Base-by-base conservation (phyloP, 2,329 filamentous ascomycete species). In the Phaeosphaeriaceae sp. region DNA sequence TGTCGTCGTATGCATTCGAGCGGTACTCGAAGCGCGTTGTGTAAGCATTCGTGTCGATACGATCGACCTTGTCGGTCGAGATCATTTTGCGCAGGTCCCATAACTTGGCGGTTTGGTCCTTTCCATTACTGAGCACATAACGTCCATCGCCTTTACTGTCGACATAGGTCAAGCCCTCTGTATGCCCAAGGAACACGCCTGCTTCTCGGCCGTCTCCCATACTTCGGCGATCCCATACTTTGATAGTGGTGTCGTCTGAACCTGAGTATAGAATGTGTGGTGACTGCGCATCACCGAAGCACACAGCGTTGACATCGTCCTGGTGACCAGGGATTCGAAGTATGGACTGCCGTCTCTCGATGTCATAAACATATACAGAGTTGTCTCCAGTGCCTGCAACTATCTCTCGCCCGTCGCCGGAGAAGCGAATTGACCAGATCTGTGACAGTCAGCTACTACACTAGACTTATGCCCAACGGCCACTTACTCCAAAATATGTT, bases 251-350 rank as follows among this genome's bases (percentile, higher is more conserved):
- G 73, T 99, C 95, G 72, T 99, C 95, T 0, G 93, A 97, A 20
- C 95, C 95, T 0, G 93, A 97, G 79, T 97, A 98, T 2, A 99
- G 83, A 60, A 98, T 94, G 74, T 99, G 93, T 1, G 95, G 94
- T 0, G 92, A 96, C 27, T 86, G 86, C 60, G 88, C 89, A 77
- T 98, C 93, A 1, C 93, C 95, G 71, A 96, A 98, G 77, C 93
- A 97, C 0, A 99, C 95, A 4, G 95, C 95, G 69, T 98, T 99
- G 54, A 98, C 94, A 74, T 99, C 93, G 67, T 96, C 88, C 4
- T 87, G 81, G 72, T 99, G 95, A 0, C 92, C 93, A 17, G 83
- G 82, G 24, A 97, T 87, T 48, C 88, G 86, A 54, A 97, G 87
- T 31, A 96, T 84, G 0, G 91, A 87, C 47, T 85, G 85, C 9